phyloP scores from a whole-genome alignment of 768 basidiomycete genomes.

The Calocera cornea region DNA sequence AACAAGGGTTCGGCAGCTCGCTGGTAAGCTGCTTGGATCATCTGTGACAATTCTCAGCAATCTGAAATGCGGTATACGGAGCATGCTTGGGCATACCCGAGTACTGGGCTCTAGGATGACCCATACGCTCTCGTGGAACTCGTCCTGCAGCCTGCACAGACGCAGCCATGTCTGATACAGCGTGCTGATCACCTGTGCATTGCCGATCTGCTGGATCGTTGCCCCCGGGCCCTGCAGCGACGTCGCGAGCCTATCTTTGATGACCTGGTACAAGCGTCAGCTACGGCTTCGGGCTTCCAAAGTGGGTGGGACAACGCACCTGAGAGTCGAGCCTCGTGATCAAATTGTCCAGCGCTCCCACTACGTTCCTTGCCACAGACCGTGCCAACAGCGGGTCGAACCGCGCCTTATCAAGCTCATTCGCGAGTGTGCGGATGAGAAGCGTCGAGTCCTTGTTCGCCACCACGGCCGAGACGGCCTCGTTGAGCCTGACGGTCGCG shows the following conservation, averaged over 20 bases:
- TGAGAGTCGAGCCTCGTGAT: conserved; percentile 48
- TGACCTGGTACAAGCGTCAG: conserved; percentile 35
- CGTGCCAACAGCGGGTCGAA: conserved; percentile 83
- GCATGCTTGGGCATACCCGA: conserved; percentile 33
- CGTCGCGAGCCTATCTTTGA: conserved; percentile 64
- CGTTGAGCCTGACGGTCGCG: conserved; percentile 70
- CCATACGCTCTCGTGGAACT: conserved; percentile 50
- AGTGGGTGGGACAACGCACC: conserved; percentile 33
- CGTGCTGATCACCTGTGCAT: conserved; percentile 64
- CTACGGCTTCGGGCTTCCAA: not conserved
- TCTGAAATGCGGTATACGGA: not conserved
- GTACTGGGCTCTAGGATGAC: conserved; percentile 42
- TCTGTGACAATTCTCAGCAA: conserved; percentile 26
- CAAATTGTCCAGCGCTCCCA: conserved; percentile 55
- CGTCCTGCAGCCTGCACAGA: conserved; percentile 49
- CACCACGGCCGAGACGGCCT: conserved; percentile 64
- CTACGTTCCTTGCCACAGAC: conserved; percentile 62
- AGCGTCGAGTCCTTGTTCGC: conserved; percentile 23
- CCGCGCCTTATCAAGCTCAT: conserved; percentile 83
- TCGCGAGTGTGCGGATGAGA: conserved; percentile 62
- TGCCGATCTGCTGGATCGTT: conserved; percentile 63
- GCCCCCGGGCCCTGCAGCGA: conserved; percentile 62
- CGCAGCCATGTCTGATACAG: conserved; percentile 64
- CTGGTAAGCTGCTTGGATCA: conserved; percentile 38
- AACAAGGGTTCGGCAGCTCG: conserved; percentile 49